These are phyloP conservation scores for Scopulariopsis brevicaulis DNA, from an alignment of 2,329 filamentous ascomycete species.

Conservation along the genomic window DNA sequence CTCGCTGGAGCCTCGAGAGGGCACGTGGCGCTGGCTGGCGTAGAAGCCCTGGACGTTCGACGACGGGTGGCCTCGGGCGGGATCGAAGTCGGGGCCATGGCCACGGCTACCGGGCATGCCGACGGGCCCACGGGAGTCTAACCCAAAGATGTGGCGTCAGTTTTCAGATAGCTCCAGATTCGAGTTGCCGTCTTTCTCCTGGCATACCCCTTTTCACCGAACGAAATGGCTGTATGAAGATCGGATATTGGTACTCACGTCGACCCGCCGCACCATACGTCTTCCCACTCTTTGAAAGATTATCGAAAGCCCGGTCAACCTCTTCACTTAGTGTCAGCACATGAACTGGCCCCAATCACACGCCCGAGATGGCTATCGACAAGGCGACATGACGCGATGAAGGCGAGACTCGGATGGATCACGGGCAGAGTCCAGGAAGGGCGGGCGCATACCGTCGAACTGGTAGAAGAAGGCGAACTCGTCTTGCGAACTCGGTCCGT, in stretches of 20 bases:
- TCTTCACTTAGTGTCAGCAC: slow-evolving; percentile 39
- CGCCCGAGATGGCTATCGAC: not conserved
- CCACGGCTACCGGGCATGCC: slow-evolving; percentile 49
- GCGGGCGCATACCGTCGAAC: slow-evolving; percentile 65
- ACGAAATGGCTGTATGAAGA: not conserved
- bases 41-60: slow-evolving; percentile 86
- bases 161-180: not conserved
- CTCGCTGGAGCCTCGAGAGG: slow-evolving; percentile 72
- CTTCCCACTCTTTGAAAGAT: slow-evolving; percentile 94
- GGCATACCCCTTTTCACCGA: not conserved
- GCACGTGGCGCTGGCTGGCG: slow-evolving; percentile 83
- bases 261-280: slow-evolving; percentile 64
- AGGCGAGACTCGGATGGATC: not conserved
- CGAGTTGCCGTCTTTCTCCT: not conserved
- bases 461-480: slow-evolving; percentile 78
- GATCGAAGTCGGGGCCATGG: slow-evolving; percentile 71
- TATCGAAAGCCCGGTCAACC: slow-evolving; percentile 91
- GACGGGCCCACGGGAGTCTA: slow-evolving; percentile 61
- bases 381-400: not conserved
- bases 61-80: slow-evolving; percentile 58
- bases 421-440: not conserved
- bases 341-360: not conserved
- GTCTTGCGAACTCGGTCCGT: slow-evolving; percentile 62
- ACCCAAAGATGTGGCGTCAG: slow-evolving; percentile 2
- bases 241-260: slow-evolving; percentile 53